Percentiles rank a stretch among this genome's conserved stretches.
Conservation (phyloP, 441 rosid genomes). For the Omphalea diandra region DNA sequence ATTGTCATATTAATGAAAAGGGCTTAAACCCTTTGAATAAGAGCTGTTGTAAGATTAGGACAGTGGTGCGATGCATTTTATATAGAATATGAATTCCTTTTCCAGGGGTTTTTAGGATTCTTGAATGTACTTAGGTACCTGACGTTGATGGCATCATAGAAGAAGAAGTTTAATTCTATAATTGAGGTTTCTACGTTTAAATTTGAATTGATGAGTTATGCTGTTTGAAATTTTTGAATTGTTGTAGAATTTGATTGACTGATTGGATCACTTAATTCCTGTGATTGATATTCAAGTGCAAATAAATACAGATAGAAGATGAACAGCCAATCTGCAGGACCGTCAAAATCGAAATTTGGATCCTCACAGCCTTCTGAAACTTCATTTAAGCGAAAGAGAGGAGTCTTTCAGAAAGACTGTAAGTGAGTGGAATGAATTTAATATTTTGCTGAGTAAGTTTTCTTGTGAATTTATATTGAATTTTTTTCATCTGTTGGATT, state of each 20-base stretch:
- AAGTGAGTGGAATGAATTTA: constrained; percentile 16
- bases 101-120: no score
- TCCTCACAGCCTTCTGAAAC: constrained; percentile 64
- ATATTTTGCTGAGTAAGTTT: background rate
- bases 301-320: constrained; percentile 8
- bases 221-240: no score
- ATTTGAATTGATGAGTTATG: no score
- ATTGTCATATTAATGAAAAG: no score
- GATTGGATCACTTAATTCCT: background rate
- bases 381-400: constrained; percentile 74
- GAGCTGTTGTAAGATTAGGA: no score
- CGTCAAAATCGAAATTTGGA: constrained; percentile 52
- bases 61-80: no score
- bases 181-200: no score
- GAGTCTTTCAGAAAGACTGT: constrained; percentile 91
- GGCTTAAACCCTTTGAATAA: no score
- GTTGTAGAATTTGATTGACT: background rate
- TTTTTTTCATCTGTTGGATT: background rate
- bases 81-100: no score
- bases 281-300: background rate
- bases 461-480: background rate
- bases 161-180: no score
- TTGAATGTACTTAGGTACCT: no score
- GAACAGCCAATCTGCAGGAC: constrained; percentile 31
- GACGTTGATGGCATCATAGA: no score